These are phyloP conservation scores for Cordyceps militaris DNA, from an alignment of 2,329 filamentous ascomycete species.

Conservation along the genomic window DNA sequence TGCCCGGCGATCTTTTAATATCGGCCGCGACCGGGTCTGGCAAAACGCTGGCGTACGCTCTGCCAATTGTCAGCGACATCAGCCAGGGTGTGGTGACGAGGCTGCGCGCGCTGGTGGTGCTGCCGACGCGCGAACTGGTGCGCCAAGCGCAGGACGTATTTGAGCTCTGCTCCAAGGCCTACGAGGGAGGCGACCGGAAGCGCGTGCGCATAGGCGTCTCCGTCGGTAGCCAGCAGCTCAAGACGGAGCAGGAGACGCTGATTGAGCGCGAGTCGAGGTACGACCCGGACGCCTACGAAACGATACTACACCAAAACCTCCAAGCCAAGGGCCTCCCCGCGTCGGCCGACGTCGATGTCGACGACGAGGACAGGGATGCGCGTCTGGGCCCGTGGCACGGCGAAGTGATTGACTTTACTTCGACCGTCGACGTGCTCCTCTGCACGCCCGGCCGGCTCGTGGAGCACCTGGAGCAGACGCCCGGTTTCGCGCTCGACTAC, in stretches of 20 bases:
- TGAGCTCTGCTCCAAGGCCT: slow-evolving; percentile 63
- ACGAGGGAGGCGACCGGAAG: slow-evolving; percentile 48
- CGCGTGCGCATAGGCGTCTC: slow-evolving; percentile 74
- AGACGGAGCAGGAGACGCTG: slow-evolving; percentile 49
- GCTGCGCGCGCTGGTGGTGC: slow-evolving; percentile 73
- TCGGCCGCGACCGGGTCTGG: slow-evolving; percentile 93
- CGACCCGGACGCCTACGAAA: slow-evolving; percentile 49
- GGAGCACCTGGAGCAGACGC: slow-evolving; percentile 79
- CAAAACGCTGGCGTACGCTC: slow-evolving; percentile 85
- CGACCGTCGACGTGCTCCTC: slow-evolving; percentile 79
- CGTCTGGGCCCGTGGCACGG: slow-evolving; percentile 30
- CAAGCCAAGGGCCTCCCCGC: not conserved
- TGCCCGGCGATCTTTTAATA: slow-evolving; percentile 74
- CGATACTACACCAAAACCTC: slow-evolving; percentile 21
- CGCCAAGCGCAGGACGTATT: slow-evolving; percentile 75
- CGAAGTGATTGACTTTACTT: slow-evolving; percentile 56
- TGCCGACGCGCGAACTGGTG: slow-evolving; percentile 87
- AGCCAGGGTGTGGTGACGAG: slow-evolving; percentile 56
- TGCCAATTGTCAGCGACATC: slow-evolving; percentile 76
- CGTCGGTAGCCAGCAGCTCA: slow-evolving; percentile 71
- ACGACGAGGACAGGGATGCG: slow-evolving; percentile 15
- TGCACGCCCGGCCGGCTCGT: slow-evolving; percentile 89
- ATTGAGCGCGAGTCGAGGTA: slow-evolving; percentile 48
- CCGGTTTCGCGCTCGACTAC: slow-evolving; percentile 70
- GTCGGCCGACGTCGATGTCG: slow-evolving; percentile 1